Base-by-base conservation (phyloP, 2,329 filamentous ascomycete species). In the Aspergillus proliferans region DNA sequence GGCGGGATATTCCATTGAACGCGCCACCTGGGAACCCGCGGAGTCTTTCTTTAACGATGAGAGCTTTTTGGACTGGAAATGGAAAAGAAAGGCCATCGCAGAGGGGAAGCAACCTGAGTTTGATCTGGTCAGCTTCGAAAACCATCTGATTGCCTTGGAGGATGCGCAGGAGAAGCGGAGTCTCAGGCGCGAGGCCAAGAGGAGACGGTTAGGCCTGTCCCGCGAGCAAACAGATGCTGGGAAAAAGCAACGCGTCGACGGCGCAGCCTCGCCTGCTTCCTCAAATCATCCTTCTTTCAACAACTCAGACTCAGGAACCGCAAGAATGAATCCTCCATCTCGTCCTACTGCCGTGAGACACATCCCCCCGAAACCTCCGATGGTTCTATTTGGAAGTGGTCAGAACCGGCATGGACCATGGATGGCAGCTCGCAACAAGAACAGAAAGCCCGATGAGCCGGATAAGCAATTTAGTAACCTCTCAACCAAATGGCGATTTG, bases 1-100 rank as follows among this genome's bases (percentile, higher is more conserved):
- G 86, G 70, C 73, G 22, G 76, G 71, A 2, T 90, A 84, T 58
- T 70, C 74, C 1, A 52, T 82, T 4, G 64, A 80, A n/a, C 65
- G 78, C 49, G 74, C 75, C 48, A 83, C 80, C 0, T 82, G 76
- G 77, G 76, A 82, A 53, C 75, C 76, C 1, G 59, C 58, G 15
- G 64, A 68, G 2, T 65, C 67, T 42, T 75, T 80, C 50, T 45
- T 56, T 22, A 53, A 58, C 38, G 58, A 63, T 22, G 57, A 70
- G 15, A 71, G 66, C 1, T 58, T 80, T 18, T 36, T 60, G 6
- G 65, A 71, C 1, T 78, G 75, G 73, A 52, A 58, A 39, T 47
- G 55, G 19, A 68, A 65, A 39, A 68, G 69, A 45, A 54, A 54
- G 30, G 56, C 57, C 10, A 65, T 71, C 43, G 50, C 51, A 14